phyloP scores from a whole-genome alignment of 306 rosid species.

The Rubus idaeus region DNA sequence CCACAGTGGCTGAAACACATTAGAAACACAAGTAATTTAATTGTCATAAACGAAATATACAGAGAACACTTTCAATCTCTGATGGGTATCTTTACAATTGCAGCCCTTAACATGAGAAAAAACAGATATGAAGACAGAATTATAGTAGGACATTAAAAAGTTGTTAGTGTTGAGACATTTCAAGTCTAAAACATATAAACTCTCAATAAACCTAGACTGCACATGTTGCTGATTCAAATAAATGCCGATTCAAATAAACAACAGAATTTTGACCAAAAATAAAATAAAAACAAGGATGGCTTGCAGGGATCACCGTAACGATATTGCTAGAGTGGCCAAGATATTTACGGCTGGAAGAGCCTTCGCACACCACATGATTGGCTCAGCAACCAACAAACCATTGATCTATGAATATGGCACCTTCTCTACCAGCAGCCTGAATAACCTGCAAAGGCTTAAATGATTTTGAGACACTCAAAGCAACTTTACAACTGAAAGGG shows the following conservation, averaged over 20 bases:
- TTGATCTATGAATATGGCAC: conserved; percentile 66
- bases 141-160: conserved; percentile 12
- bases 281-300: conserved; percentile 23
- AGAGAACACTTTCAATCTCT: conserved; percentile 3
- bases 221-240: conserved; percentile 7
- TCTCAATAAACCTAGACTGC: conserved; percentile 6
- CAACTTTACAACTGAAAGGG: conserved; percentile 24
- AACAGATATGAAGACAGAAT: conserved; percentile 1
- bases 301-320: conserved; percentile 64
- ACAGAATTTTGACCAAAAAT: background rate
- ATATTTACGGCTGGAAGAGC: conserved; percentile 68
- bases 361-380: conserved; percentile 91
- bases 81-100: conserved; percentile 15
- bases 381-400: conserved; percentile 91
- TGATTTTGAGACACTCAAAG: conserved; percentile 25
- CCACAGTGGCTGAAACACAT: conserved; percentile 81
- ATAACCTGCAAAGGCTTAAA: conserved; percentile 51
- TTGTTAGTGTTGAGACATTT: conserved; percentile 17
- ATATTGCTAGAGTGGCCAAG: conserved; percentile 81
- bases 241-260: background rate
- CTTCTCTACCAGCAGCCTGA: conserved; percentile 68
- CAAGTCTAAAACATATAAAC: conserved; percentile 13
- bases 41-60: conserved; percentile 21
- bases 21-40: conserved; percentile 38
- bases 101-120: background rate